Conservation (phyloP, 805 yeast species). For the Grigorovia jiainica region DNA sequence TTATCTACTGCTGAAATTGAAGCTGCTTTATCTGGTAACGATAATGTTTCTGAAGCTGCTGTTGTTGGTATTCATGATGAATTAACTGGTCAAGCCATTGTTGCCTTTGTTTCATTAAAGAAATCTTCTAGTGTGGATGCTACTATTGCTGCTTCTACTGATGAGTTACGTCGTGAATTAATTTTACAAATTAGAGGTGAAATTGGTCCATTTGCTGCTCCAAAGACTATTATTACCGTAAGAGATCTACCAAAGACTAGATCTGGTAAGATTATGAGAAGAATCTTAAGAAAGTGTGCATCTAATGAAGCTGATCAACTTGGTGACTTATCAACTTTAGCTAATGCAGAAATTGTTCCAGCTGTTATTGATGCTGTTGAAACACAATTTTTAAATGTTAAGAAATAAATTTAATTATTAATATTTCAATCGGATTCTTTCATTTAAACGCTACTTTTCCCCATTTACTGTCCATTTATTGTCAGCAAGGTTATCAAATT, state of each 20-base stretch:
- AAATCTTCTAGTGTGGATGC: conserved; percentile 25
- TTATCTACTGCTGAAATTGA: conserved; percentile 98
- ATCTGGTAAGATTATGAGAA: conserved; percentile 98
- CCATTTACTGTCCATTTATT: background rate
- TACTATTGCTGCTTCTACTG: conserved; percentile 25
- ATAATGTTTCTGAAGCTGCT: conserved; percentile 85
- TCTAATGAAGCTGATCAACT: conserved; percentile 87
- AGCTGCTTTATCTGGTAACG: conserved; percentile 75
- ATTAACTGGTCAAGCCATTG: conserved; percentile 94
- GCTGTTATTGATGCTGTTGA: conserved; percentile 64
- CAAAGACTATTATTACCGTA: conserved; percentile 72
- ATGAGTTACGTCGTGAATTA: conserved; percentile 46
- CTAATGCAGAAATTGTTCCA: conserved; percentile 78
- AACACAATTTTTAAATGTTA: conserved; percentile 32
- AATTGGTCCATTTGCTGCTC: conserved; percentile 77
- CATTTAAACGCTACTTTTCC: no score
- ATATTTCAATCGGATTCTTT: background rate
- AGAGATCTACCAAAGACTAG: conserved; percentile 95
- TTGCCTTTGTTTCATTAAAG: conserved; percentile 86
- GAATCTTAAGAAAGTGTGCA: conserved; percentile 86
- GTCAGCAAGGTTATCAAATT: no score
- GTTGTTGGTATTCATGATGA: conserved; percentile 94
- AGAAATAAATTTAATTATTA: conserved; percentile 4
- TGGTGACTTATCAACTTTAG: conserved; percentile 84
- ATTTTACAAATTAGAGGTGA: conserved; percentile 68